Base-by-base conservation (phyloP, 352 stramenopile species). In the Globisporangium cederbergense region DNA sequence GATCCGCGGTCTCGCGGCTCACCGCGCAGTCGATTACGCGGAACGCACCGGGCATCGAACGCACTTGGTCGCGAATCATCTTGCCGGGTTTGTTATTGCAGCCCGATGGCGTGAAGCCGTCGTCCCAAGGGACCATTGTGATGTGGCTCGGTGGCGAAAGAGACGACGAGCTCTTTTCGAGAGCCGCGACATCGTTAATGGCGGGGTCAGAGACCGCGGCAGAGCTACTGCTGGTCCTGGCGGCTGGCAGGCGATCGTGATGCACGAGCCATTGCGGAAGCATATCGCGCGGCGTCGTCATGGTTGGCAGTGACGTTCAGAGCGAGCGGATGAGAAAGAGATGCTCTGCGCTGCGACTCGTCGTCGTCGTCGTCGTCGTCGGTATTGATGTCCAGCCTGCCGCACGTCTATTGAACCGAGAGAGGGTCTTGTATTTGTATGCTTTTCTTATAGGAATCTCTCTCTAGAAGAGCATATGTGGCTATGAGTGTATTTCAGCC, bases 71-170 rank as follows among this genome's bases (percentile, higher is more conserved):
- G 25, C 70, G 60, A 5, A 89, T 67, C 30, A 93, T 80, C 59
- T 78, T 79, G 3, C 73, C 71, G 18, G 69, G 64, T 11, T 71
- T 72, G 18, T 36, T 54, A 38, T 67, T 68, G 66, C 76, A 86
- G 2, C 79, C 83, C 14, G 77, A 87, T 3, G 83, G 81, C 6
- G 72, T 86, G 66, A 93, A 91, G 20, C 75, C 76, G 36, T 90
- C 83, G 67, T 86, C 72, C 72, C 75, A 91, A 18, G 57, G 49
- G 42, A 46, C 58, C n/a, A 84, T 45, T 18, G 62, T 36, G 54
- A 65, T 52, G 60, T 65, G 49, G 11, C 25, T 25, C 52, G 60
- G 49, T 8, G 49, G 51, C 16, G 49, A 4, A 1, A 34, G 5
- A 6, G 18, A 3, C n/a, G 32, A 47, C n/a, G 53, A 30, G 53